These are phyloP conservation scores for Hypoxylon sp. DNA, from an alignment of 2,329 filamentous ascomycete genomes.

Conservation along the genomic window DNA sequence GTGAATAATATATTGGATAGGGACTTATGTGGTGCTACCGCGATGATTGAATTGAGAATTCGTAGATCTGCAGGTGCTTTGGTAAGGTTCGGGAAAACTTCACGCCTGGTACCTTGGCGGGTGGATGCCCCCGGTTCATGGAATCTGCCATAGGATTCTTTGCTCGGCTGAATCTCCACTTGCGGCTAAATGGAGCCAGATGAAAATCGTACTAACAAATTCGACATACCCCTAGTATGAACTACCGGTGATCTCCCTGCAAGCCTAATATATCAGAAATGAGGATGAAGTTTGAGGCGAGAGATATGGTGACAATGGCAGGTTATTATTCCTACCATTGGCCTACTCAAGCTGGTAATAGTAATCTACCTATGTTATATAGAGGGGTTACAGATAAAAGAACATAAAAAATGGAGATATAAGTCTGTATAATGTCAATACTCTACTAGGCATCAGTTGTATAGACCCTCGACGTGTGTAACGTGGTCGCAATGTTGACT, in stretches of 20 bases:
- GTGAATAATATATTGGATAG: not conserved
- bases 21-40: not conserved
- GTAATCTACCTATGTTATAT: constrained; percentile 3
- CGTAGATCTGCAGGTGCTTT: not conserved
- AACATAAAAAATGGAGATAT: constrained; percentile 22
- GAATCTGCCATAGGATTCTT: constrained; percentile 10
- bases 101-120: not conserved
- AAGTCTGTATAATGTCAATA: not conserved
- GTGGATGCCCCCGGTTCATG: not conserved
- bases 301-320: constrained; percentile 10
- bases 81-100: constrained; percentile 8
- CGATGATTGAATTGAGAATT: not conserved
- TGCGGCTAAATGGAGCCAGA: constrained; percentile 36
- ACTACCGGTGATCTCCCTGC: constrained; percentile 33
- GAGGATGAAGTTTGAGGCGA: constrained; percentile 6
- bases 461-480: not conserved
- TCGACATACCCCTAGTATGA: constrained; percentile 1
- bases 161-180: constrained; percentile 35
- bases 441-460: not conserved
- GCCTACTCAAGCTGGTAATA: constrained; percentile 21
- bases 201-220: not conserved
- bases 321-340: constrained; percentile 17
- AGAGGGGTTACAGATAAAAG: constrained; percentile 6
- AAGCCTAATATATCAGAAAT: constrained; percentile 37
- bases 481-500: constrained; percentile 21